A percentile compares a stretch with the other conserved stretches of the same genome.
Conservation (phyloP, 768 basidiomycete genomes). For the Lactarius hatsudake region DNA sequence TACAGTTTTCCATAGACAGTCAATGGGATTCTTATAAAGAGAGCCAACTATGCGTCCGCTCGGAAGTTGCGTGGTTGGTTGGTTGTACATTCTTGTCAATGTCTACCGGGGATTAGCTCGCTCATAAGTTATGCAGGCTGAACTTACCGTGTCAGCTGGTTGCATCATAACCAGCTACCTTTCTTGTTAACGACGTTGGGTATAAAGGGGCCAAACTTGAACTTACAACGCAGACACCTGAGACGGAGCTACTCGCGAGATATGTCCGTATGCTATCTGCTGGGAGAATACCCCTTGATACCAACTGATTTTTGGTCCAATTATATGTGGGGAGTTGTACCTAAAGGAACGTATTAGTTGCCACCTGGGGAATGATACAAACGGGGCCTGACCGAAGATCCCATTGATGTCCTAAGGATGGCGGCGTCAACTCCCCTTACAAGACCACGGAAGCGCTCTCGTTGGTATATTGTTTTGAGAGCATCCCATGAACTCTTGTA, state of each 20-base stretch:
- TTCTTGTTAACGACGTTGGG: slow-evolving; percentile 9
- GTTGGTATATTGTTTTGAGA: slow-evolving; percentile 69
- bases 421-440: slow-evolving; percentile 92
- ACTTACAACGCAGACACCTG: slow-evolving; percentile 88
- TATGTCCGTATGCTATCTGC: slow-evolving; percentile 85
- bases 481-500: slow-evolving; percentile 87
- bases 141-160: slow-evolving; percentile 79
- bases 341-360: slow-evolving; percentile 36
- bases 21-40: slow-evolving; percentile 88
- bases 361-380: not conserved
- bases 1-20: slow-evolving; percentile 96
- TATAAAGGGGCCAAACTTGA: slow-evolving; percentile 40
- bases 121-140: not conserved
- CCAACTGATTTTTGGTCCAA: slow-evolving; percentile 81
- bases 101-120: slow-evolving; percentile 44
- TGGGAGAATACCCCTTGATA: slow-evolving; percentile 62
- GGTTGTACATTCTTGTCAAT: slow-evolving; percentile 94
- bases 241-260: slow-evolving; percentile 82
- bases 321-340: slow-evolving; percentile 97
- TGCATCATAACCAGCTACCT: slow-evolving; percentile 87
- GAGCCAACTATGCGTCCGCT: slow-evolving; percentile 71
- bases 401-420: slow-evolving; percentile 91
- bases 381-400: slow-evolving; percentile 61
- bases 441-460: slow-evolving; percentile 78
- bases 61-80: slow-evolving; percentile 71